phyloP scores from a whole-genome alignment of 2,329 filamentous ascomycete genomes.

The Plectosphaerella plurivora region DNA sequence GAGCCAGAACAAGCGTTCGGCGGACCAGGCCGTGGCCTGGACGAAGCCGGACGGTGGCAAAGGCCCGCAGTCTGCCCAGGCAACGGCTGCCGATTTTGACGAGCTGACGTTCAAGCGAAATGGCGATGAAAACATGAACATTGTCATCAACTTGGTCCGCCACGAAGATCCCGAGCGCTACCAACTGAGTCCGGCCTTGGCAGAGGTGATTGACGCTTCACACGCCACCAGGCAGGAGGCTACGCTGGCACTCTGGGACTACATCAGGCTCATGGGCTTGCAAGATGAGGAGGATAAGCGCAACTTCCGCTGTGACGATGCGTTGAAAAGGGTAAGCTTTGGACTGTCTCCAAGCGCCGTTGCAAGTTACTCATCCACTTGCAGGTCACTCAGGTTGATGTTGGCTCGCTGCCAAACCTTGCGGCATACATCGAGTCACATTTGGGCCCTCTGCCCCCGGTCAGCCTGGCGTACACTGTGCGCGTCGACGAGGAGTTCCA shows the following conservation, averaged over 20 bases:
- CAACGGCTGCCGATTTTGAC: constrained; percentile 66
- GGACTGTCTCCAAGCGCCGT: neutral
- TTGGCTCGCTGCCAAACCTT: constrained; percentile 81
- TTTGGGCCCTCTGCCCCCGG: constrained; percentile 72
- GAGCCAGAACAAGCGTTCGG: constrained; percentile 49
- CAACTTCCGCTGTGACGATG: constrained; percentile 84
- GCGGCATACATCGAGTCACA: constrained; percentile 76
- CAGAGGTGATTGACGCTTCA: constrained; percentile 78
- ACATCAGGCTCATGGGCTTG: constrained; percentile 77
- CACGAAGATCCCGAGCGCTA: constrained; percentile 86
- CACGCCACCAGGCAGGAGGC: constrained; percentile 86
- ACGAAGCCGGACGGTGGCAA: constrained; percentile 60
- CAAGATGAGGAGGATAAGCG: constrained; percentile 95
- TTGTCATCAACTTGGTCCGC: constrained; percentile 79
- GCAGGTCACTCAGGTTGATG: constrained; percentile 36
- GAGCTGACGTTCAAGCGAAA: constrained; percentile 86
- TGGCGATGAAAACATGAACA: constrained; percentile 87
- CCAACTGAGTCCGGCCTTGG: constrained; percentile 70
- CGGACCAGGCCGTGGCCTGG: constrained; percentile 71
- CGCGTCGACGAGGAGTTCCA: constrained; percentile 84
- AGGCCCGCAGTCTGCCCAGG: constrained; percentile 19
- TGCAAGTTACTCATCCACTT: neutral
- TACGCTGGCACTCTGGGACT: constrained; percentile 92
- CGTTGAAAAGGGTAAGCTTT: constrained; percentile 64
- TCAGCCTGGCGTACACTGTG: constrained; percentile 87